Evolutionary conservation across 2,329 filamentous ascomycete genomes (phyloP), one percentile per base, ranked within the genome.

Genomic region (Fusarium verticillioides): DNA sequence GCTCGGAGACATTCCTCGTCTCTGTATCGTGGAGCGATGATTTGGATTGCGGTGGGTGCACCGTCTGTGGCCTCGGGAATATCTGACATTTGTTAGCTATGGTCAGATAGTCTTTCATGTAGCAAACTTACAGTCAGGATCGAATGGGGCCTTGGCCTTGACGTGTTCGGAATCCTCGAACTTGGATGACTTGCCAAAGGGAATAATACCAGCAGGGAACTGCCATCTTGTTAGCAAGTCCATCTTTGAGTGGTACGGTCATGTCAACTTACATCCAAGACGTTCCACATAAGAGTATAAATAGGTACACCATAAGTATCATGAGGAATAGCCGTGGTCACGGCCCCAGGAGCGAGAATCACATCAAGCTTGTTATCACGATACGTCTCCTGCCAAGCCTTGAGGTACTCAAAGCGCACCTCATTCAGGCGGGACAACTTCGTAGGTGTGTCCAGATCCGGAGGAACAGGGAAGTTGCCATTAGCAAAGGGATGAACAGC

Each of bases 281-380:
- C 73, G 7, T 77, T 77, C 75, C 75, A 77, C 71, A 77, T 77
- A 7, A 77, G n/a, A 0, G 75, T 77, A 8, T 77, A 77, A 0
- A 73, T 39, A 0, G 75, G 75, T 30, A 63, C 66, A 4, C 75
- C 75, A 15, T 75, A 77, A 1, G 75, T 73, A 26, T 77, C 75
- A 7, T 77, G 75, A 1, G 75, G 75, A 19, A 73, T 61, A 13
- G 75, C 47, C 4, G 75, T 77, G 1, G 59, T 60, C 0, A 52
- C 34, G 2, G 75, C 73, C 11, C 75, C 75, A 1, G 75, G 75
- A 6, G 69, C 60, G 13, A 77, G 40, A 3, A 77, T 53, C 5
- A 77, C 56, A n/a, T 77, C 75, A 5, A 77, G 26, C 2, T 65
- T 39, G 15, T 75, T 68, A 3, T 76, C 61, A 2, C 65, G 46